Conservation (phyloP, 371 early-diverging fungal species). For the Encephalitozoon hellem region DNA sequence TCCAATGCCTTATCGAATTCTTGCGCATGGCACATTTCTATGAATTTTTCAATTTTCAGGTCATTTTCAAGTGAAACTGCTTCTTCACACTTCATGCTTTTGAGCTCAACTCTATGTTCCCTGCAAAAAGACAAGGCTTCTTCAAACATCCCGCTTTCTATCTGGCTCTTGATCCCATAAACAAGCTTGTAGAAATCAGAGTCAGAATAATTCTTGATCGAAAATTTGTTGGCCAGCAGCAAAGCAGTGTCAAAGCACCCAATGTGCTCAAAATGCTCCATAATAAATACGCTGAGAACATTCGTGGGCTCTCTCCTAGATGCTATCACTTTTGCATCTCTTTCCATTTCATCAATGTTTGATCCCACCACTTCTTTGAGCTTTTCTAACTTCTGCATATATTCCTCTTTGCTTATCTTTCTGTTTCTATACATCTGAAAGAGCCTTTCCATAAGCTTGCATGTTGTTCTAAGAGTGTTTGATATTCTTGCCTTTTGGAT, state of each 20-base stretch:
- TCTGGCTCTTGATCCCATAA: background rate
- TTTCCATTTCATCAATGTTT: slow-evolving; percentile 9
- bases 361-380: slow-evolving; percentile 3
- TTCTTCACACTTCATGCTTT: background rate
- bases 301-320: background rate
- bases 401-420: slow-evolving; percentile 5
- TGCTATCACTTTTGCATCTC: background rate
- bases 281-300: background rate
- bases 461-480: slow-evolving; percentile 4
- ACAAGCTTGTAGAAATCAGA: background rate
- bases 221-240: background rate
- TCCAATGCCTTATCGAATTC: background rate
- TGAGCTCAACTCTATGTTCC: slow-evolving; percentile 3
- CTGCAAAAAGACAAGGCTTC: background rate
- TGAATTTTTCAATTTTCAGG: slow-evolving; percentile 4
- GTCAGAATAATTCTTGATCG: background rate
- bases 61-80: background rate
- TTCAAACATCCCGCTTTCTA: background rate
- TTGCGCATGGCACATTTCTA: background rate
- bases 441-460: slow-evolving; percentile 11
- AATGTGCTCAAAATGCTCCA: slow-evolving; percentile 25
- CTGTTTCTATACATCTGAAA: slow-evolving; percentile 11
- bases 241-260: background rate
- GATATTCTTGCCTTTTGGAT: slow-evolving; percentile 6
- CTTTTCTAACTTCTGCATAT: slow-evolving; percentile 6